Conservation (phyloP, 495 filamentous ascomycete species). For the Bacidia gigantensis region DNA sequence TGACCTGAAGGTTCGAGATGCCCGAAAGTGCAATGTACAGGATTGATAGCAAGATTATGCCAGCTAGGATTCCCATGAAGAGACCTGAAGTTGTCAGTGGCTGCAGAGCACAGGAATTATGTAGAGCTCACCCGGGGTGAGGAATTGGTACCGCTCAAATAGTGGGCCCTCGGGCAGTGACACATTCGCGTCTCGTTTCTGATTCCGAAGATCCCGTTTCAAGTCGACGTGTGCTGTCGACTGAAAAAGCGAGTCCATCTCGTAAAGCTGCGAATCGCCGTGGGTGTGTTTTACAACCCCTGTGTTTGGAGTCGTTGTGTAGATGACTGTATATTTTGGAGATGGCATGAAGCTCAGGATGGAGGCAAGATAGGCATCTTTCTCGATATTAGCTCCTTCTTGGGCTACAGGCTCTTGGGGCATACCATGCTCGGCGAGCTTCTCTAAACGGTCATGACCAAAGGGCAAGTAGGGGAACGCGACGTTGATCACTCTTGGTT, state of each 20-base stretch:
- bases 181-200: slow-evolving; percentile 25
- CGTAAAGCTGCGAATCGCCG: slow-evolving; percentile 31
- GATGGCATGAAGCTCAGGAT: slow-evolving; percentile 41
- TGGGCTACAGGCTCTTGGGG: background rate
- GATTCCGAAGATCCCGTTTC: slow-evolving; percentile 37
- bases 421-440: slow-evolving; percentile 36
- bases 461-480: slow-evolving; percentile 37
- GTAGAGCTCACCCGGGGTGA: slow-evolving; percentile 53
- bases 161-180: slow-evolving; percentile 39
- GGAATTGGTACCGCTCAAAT: slow-evolving; percentile 85
- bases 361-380: slow-evolving; percentile 48
- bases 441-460: slow-evolving; percentile 25
- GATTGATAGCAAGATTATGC: slow-evolving; percentile 56
- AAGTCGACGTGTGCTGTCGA: slow-evolving; percentile 41
- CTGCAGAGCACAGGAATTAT: background rate
- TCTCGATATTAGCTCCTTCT: background rate
- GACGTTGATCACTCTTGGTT: slow-evolving; percentile 36
- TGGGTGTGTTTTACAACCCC: background rate
- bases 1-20: slow-evolving; percentile 66
- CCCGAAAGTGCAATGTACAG: slow-evolving; percentile 64
- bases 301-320: slow-evolving; percentile 33
- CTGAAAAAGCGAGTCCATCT: slow-evolving; percentile 37
- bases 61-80: slow-evolving; percentile 65
- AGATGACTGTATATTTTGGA: slow-evolving; percentile 48
- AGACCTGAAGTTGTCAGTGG: slow-evolving; percentile 38